Conservation (phyloP, 768 basidiomycete species). For the Suillus bovinus region DNA sequence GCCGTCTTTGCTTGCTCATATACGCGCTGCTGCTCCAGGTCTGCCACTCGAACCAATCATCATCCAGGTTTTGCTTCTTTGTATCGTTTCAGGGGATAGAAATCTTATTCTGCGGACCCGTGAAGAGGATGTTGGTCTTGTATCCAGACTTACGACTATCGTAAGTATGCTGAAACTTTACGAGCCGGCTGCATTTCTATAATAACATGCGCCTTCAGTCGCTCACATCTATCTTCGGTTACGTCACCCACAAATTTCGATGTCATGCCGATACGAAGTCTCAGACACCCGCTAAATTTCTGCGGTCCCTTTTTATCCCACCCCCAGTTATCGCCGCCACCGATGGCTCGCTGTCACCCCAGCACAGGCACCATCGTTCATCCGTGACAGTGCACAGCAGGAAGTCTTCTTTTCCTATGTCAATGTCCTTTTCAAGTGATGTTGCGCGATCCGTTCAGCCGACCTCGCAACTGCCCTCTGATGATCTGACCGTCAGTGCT, state of each 20-base stretch:
- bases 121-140: constrained; percentile 63
- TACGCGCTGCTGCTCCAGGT: constrained; percentile 45
- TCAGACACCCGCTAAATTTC: constrained; percentile 28
- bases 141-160: constrained; percentile 56
- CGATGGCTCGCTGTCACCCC: constrained; percentile 14
- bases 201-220: constrained; percentile 41
- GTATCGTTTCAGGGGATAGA: constrained; percentile 60
- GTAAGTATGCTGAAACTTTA: constrained; percentile 36
- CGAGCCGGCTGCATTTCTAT: not conserved
- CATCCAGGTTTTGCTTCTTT: constrained; percentile 65
- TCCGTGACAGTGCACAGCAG: constrained; percentile 28
- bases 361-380: constrained; percentile 19
- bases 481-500: constrained; percentile 7
- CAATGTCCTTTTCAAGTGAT: constrained; percentile 22
- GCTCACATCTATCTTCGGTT: constrained; percentile 58
- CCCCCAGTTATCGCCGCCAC: constrained; percentile 20
- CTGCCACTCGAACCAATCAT: constrained; percentile 63
- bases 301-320: constrained; percentile 41
- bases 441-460: constrained; percentile 18
- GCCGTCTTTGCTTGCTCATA: constrained; percentile 47
- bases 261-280: constrained; percentile 32
- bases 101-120: constrained; percentile 64
- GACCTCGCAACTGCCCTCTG: constrained; percentile 17
- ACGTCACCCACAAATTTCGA: constrained; percentile 57
- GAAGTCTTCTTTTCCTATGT: constrained; percentile 26